Conservation (phyloP, 179 eudicot genomes). For the Drosera spatulata region DNA sequence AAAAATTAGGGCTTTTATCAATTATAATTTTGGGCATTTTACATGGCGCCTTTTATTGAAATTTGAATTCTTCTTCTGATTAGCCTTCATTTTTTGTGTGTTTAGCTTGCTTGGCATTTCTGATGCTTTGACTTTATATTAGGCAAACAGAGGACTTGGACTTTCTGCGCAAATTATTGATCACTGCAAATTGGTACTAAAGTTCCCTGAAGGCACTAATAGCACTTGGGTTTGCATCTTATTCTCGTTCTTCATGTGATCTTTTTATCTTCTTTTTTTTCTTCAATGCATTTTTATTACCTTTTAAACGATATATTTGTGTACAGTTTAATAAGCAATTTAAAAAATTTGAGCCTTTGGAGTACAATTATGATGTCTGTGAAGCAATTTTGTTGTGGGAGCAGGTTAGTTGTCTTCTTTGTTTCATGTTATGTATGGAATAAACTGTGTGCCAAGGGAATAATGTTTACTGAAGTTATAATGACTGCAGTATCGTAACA, state of each 20-base stretch:
- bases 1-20: no score
- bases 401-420: constrained; percentile 42
- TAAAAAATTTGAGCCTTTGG: constrained; percentile 77
- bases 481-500: constrained; percentile 93
- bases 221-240: constrained; percentile 75
- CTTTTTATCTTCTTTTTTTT: constrained; percentile 1
- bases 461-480: constrained; percentile 14
- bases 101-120: background rate
- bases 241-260: background rate
- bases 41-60: background rate
- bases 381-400: constrained; percentile 94
- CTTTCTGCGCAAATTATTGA: constrained; percentile 80
- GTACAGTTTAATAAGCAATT: constrained; percentile 83
- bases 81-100: background rate
- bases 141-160: constrained; percentile 97
- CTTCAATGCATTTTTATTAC: background rate
- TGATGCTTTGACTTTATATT: constrained; percentile 6
- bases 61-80: background rate
- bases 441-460: constrained; percentile 4
- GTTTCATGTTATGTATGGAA: background rate
- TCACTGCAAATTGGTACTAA: constrained; percentile 87
- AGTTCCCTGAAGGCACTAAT: constrained; percentile 83
- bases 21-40: background rate
- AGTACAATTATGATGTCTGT: constrained; percentile 80
- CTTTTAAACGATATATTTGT: constrained; percentile 4